Conservation (phyloP, 148 eudicot species). For the Limonium bicolor region DNA sequence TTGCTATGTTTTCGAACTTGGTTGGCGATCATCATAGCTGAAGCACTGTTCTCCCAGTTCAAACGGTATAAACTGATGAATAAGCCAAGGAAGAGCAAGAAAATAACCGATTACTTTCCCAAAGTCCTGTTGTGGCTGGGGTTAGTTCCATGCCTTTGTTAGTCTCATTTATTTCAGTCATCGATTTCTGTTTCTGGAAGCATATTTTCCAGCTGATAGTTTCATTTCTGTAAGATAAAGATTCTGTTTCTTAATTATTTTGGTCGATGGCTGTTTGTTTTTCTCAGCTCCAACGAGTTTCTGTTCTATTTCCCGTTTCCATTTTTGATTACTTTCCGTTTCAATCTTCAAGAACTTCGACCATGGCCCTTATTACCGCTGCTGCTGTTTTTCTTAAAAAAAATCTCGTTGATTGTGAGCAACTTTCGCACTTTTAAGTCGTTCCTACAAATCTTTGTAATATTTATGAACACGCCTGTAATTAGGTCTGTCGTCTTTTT, state of each 20-base stretch:
- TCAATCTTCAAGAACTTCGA: too few species aligned
- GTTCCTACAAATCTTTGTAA: too few species aligned
- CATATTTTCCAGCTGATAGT: not conserved
- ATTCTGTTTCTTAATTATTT: not conserved
- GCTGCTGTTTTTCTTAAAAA: too few species aligned
- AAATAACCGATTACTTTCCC: not conserved
- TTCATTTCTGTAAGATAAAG: not conserved
- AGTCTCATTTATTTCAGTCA: not conserved
- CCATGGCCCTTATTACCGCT: too few species aligned
- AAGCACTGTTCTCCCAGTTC: conserved; percentile 11
- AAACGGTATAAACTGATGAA: conserved; percentile 20
- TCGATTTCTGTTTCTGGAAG: not conserved
- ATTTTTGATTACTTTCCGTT: not conserved
- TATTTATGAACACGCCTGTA: too few species aligned
- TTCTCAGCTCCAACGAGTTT: not conserved
- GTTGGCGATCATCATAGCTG: conserved; percentile 12
- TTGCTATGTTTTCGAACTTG: conserved; percentile 7
- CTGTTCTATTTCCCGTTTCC: not conserved
- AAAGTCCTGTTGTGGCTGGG: not conserved
- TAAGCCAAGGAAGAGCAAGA: too few species aligned
- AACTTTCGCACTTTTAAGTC: too few species aligned
- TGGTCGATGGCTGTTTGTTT: not conserved
- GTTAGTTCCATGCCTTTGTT: not conserved
- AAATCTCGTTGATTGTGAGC: too few species aligned
- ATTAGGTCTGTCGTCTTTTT: too few species aligned